Conservation (phyloP, 306 rosid species). For the Parietaria judaica region DNA sequence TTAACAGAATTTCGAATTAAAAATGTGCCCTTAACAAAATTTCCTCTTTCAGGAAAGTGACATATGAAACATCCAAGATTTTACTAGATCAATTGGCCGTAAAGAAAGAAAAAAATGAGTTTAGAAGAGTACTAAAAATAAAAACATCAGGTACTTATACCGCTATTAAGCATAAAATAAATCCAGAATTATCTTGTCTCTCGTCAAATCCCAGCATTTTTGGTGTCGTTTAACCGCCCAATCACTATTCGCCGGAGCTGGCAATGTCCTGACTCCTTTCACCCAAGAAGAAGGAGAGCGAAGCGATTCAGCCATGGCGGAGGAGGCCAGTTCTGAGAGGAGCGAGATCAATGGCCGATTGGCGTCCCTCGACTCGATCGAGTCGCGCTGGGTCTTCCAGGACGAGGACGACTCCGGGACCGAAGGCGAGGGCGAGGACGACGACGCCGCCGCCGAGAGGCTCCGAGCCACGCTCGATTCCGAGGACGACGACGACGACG, state of each 20-base stretch:
- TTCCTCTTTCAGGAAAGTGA: no score
- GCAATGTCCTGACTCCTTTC: not conserved
- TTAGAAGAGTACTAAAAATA: no score
- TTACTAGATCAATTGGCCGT: no score
- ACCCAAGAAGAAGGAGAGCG: not conserved
- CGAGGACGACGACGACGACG: conserved; percentile 68
- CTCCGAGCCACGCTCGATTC: conserved; percentile 43
- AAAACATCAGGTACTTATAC: no score
- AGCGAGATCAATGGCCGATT: conserved; percentile 26
- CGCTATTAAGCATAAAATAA: no score
- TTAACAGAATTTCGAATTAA: no score
- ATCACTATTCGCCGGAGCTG: not conserved
- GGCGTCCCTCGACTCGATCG: conserved; percentile 39
- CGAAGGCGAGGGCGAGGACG: conserved; percentile 30
- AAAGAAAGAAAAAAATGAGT: no score
- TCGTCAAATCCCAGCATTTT: conserved; percentile 12
- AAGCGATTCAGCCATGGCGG: conserved; percentile 26
- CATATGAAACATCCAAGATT: no score
- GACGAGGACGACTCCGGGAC: conserved; percentile 43
- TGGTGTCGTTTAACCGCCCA: conserved; percentile 13
- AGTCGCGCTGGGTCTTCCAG: conserved; percentile 60
- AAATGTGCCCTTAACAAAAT: no score
- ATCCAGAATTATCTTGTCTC: not conserved
- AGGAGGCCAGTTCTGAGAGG: conserved; percentile 29
- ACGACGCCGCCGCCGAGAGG: conserved; percentile 7